Evolutionary conservation across 2,329 filamentous ascomycete genomes (phyloP), one percentile per base, ranked within the genome.

Genomic region (Fusarium coicis): DNA sequence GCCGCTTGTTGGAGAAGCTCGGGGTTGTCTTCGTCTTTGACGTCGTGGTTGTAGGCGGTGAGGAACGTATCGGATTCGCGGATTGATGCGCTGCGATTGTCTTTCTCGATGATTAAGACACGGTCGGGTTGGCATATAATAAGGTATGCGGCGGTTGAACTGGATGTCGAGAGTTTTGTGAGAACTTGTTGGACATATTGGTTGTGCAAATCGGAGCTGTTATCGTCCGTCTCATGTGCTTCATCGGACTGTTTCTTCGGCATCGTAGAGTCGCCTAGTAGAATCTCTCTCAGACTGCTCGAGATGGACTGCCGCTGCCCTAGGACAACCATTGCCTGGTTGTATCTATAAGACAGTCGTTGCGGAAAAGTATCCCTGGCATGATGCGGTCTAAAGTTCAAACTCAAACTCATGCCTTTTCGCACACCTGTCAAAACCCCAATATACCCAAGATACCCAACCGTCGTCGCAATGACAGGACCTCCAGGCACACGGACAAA

Each of bases 361-460:
- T 77, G 70, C 21, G 42, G 37, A 16, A 54, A 44, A 0, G 69
- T 74, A 8, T 64, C 66, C 7, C 59, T 49, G 5, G 79, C 75
- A 60, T 84, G 82, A 21, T 77, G 74, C 2, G 81, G 80, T 16
- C 84, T 80, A 44, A 84, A 84, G 73, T 87, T 87, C n/a, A 87
- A 76, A 52, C 84, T 87, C 55, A 86, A 77, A 50, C 86, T 88
- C 26, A 88, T 73, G 0, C 82, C 81, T 52, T 78, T 79, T 21
- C 84, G 78, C 10, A 87, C 85, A 0, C 85, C 86, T 0, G 86
- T 88, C 54, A 88, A 68, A 1, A 86, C 81, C 3, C 86, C 86
- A 14, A 87, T 83, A 54, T 85, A 88, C 8, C 86, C 85, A 32
- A 86, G 81, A 64, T 88, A 87, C 0, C 84, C 85, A 40, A 88